Percentiles rank a stretch among this genome's conserved stretches.
These are phyloP conservation scores for Clavariopsis aquatica DNA, from an alignment of 495 filamentous ascomycete genomes.

Conservation along the genomic window DNA sequence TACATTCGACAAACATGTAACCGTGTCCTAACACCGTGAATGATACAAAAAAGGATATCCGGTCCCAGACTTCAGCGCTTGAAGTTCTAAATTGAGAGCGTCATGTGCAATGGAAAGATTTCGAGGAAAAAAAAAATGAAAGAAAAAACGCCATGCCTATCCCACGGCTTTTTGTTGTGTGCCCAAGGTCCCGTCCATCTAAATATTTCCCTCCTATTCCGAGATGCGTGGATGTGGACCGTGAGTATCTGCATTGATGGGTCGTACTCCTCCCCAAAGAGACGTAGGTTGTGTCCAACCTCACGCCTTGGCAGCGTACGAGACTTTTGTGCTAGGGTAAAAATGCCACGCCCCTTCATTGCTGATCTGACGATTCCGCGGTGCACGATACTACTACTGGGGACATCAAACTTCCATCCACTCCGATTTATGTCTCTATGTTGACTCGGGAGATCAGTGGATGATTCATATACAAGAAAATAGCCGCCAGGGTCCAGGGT, in stretches of 20 bases:
- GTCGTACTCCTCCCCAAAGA: background rate
- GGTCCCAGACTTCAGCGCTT: slow-evolving; percentile 34
- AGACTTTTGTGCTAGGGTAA: background rate
- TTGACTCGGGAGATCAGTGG: background rate
- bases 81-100: slow-evolving; percentile 18
- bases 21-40: background rate
- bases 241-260: background rate
- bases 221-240: background rate
- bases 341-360: background rate
- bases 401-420: background rate
- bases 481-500: background rate
- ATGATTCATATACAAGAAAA: slow-evolving; percentile 22
- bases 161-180: slow-evolving; percentile 5
- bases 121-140: too few species aligned
- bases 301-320: background rate
- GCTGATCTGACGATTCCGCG: background rate
- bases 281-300: background rate
- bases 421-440: background rate
- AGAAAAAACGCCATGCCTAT: background rate
- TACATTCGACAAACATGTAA: background rate
- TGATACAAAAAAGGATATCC: background rate
- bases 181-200: background rate
- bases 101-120: too few species aligned
- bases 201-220: background rate
- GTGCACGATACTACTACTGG: background rate